A percentile compares a stretch with the other conserved stretches of the same genome.
Evolutionary conservation across 1,284 basidiomycete genomes (phyloP).

Genomic region (Trichosporon coremiiforme): DNA sequence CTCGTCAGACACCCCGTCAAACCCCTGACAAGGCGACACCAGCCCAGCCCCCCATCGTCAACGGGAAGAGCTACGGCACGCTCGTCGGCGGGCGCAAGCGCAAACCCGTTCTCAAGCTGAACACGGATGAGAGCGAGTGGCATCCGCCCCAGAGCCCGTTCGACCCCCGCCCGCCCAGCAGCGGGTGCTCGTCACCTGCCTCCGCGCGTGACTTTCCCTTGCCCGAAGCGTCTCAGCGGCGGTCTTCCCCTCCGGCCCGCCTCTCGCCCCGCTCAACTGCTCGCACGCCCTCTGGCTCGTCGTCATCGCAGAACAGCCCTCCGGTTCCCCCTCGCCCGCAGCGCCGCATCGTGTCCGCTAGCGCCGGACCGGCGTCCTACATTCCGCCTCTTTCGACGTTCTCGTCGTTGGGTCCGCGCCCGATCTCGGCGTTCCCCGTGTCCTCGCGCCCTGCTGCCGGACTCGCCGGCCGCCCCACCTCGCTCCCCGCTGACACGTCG

Average conservation of each 20-base stretch:
- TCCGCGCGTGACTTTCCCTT: not conserved
- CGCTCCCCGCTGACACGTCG: not conserved
- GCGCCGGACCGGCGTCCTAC: not conserved
- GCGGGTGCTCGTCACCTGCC: not conserved
- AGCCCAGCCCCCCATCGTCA: not conserved
- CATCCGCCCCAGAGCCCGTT: conserved; percentile 10
- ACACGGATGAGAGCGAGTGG: not conserved
- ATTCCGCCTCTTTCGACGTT: not conserved
- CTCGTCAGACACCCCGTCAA: not conserved
- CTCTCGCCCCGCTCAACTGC: not conserved
- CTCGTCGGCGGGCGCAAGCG: not conserved
- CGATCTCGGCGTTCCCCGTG: conserved; percentile 6
- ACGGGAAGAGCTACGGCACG: conserved; percentile 11
- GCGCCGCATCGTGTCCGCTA: not conserved
- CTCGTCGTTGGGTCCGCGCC: not conserved
- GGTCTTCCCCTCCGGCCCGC: not conserved
- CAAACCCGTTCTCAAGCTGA: not conserved
- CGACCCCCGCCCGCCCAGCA: not conserved
- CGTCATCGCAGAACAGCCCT: not conserved
- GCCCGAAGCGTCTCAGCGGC: not conserved
- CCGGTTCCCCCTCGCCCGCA: conserved; percentile 1
- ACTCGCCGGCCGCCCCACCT: not conserved
- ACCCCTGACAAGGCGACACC: not conserved
- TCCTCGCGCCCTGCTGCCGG: not conserved
- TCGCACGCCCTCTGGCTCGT: not conserved